These are phyloP conservation scores for Colletotrichum abscissum DNA, from an alignment of 2,329 filamentous ascomycete genomes.

Conservation along the genomic window DNA sequence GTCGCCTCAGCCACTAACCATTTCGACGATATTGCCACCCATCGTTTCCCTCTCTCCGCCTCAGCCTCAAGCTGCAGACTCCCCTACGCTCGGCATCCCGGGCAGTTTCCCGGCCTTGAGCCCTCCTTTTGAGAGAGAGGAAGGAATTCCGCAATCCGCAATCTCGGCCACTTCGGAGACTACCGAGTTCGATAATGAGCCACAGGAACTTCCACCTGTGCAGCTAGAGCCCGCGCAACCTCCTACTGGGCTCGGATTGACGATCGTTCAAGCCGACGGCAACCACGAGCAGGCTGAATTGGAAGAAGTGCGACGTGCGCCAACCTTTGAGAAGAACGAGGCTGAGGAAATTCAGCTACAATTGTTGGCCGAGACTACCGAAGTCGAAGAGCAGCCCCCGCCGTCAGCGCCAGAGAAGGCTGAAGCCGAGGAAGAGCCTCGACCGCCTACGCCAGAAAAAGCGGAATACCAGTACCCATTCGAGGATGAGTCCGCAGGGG, in stretches of 20 bases:
- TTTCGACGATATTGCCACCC: constrained; percentile 25
- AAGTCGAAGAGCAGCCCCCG: neutral
- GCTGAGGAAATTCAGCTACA: neutral
- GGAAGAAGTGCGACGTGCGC: constrained; percentile 34
- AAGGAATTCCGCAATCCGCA: constrained; percentile 67
- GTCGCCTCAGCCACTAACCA: constrained; percentile 10
- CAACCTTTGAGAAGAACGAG: neutral
- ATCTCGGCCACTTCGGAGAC: constrained; percentile 69
- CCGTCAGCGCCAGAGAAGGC: neutral
- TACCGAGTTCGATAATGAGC: constrained; percentile 80
- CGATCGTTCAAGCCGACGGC: constrained; percentile 18
- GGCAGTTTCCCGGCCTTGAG: constrained; percentile 66
- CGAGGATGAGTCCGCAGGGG: constrained; percentile 52
- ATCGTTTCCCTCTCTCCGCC: constrained; percentile 22
- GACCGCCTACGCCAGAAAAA: constrained; percentile 37
- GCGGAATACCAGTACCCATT: constrained; percentile 64
- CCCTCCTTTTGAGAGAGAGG: constrained; percentile 51
- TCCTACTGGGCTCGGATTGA: constrained; percentile 31
- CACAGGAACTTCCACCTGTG: constrained; percentile 68
- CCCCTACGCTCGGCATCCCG: constrained; percentile 75
- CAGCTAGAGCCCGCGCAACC: constrained; percentile 43
- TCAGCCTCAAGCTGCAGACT: constrained; percentile 57
- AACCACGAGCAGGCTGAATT: constrained; percentile 27
- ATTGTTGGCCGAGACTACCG: neutral
- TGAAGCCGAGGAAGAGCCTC: constrained; percentile 36